Percentiles rank a stretch among this genome's conserved stretches.
These are phyloP conservation scores for Rhizopus arrhizus DNA, from an alignment of 371 early-diverging fungal genomes.

Conservation along the genomic window DNA sequence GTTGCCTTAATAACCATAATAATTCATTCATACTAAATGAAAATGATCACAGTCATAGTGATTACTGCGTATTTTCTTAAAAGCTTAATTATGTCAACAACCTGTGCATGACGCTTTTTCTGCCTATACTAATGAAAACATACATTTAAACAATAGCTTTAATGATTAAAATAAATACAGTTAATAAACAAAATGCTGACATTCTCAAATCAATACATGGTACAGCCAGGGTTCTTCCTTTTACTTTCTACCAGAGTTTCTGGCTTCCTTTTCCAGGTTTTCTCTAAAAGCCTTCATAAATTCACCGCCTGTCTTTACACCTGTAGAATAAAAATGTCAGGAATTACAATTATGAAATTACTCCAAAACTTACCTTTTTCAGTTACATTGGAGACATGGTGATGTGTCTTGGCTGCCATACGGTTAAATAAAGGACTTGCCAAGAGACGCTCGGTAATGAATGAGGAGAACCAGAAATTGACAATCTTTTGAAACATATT, in stretches of 20 bases:
- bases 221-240: neutral
- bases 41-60: no score
- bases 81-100: no score
- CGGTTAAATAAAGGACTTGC: slow-evolving; percentile 53
- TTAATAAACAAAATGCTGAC: no score
- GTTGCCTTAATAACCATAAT: no score
- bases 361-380: slow-evolving; percentile 36
- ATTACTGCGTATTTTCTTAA: no score
- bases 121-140: no score
- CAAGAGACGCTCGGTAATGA: slow-evolving; percentile 52
- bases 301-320: slow-evolving; percentile 33
- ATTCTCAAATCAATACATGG: neutral
- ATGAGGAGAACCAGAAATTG: slow-evolving; percentile 53
- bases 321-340: slow-evolving; percentile 16
- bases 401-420: slow-evolving; percentile 54
- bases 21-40: no score
- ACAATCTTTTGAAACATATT: slow-evolving; percentile 52
- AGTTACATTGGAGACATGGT: slow-evolving; percentile 50
- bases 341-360: neutral
- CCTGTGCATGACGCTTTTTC: no score
- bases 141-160: no score
- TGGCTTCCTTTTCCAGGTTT: slow-evolving; percentile 52
- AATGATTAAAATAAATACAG: no score
- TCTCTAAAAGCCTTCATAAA: slow-evolving; percentile 56
- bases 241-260: slow-evolving; percentile 35